Conservation (phyloP, 805 yeast species). For the Spathaspora boniae region DNA sequence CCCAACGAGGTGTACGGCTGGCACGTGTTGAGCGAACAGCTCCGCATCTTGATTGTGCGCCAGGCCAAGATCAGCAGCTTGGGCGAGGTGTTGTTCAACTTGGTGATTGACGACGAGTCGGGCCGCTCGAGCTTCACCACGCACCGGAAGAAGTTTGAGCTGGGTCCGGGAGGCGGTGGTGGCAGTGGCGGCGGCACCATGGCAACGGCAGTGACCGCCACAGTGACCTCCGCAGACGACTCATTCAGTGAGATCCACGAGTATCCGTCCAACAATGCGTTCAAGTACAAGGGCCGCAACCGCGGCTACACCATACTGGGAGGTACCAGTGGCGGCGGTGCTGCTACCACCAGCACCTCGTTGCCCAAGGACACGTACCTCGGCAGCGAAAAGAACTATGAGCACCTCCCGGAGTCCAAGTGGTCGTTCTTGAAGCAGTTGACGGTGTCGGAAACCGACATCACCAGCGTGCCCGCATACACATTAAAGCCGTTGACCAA, state of each 20-base stretch:
- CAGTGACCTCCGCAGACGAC: slow-evolving; percentile 11
- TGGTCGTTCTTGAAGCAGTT: slow-evolving; percentile 42
- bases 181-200: background rate
- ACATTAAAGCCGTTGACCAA: slow-evolving; percentile 38
- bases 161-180: too few species aligned
- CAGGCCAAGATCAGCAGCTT: slow-evolving; percentile 50
- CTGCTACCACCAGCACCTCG: too few species aligned
- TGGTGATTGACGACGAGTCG: slow-evolving; percentile 52
- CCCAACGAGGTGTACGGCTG: slow-evolving; percentile 67
- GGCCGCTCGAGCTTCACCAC: slow-evolving; percentile 33
- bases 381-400: slow-evolving; percentile 14
- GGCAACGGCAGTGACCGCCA: too few species aligned
- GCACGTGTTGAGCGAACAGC: slow-evolving; percentile 52
- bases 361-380: slow-evolving; percentile 16
- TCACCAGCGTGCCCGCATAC: slow-evolving; percentile 29
- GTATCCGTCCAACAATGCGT: slow-evolving; percentile 17
- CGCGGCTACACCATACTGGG: slow-evolving; percentile 23
- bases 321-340: slow-evolving; percentile 15
- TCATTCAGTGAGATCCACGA: slow-evolving; percentile 11
- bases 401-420: slow-evolving; percentile 29
- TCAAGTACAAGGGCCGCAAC: slow-evolving; percentile 22
- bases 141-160: slow-evolving; percentile 12
- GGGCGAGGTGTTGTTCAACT: slow-evolving; percentile 47
- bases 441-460: slow-evolving; percentile 38
- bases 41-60: slow-evolving; percentile 53